Conservation (phyloP, 2,329 filamentous ascomycete genomes). For the Aspergillus sp. region DNA sequence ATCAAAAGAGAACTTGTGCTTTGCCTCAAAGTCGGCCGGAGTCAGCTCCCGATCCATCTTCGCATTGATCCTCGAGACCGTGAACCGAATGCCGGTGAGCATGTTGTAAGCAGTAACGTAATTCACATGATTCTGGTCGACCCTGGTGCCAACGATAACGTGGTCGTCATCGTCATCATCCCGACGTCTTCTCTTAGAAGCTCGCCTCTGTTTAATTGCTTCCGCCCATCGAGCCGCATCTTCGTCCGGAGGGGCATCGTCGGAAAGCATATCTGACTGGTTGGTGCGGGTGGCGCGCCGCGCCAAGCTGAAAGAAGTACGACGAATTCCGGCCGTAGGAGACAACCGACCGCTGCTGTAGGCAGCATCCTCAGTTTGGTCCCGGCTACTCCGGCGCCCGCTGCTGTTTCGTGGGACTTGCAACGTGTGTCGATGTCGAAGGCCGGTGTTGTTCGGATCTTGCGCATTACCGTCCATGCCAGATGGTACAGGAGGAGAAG, state of each 20-base stretch:
- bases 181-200: conserved; percentile 78
- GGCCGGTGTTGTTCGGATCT: conserved; percentile 57
- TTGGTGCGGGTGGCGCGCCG: conserved; percentile 81
- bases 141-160: conserved; percentile 93
- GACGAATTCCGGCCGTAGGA: conserved; percentile 65
- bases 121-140: conserved; percentile 95
- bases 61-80: conserved; percentile 92
- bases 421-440: conserved; percentile 83
- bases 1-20: conserved; percentile 98
- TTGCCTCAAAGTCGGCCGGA: conserved; percentile 87
- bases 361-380: conserved; percentile 66
- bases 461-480: conserved; percentile 55
- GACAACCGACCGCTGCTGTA: conserved; percentile 78
- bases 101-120: conserved; percentile 99
- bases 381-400: conserved; percentile 64
- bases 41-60: conserved; percentile 91
- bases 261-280: conserved; percentile 78
- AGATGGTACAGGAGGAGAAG: conserved; percentile 58
- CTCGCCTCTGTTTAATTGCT: conserved; percentile 85
- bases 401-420: conserved; percentile 74
- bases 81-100: conserved; percentile 97
- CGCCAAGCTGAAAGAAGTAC: conserved; percentile 80
- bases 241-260: conserved; percentile 83
- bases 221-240: conserved; percentile 92
- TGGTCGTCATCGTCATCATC: conserved; percentile 89